Base-by-base conservation (phyloP, 805 yeast species). In the Yueomyces sp. region DNA sequence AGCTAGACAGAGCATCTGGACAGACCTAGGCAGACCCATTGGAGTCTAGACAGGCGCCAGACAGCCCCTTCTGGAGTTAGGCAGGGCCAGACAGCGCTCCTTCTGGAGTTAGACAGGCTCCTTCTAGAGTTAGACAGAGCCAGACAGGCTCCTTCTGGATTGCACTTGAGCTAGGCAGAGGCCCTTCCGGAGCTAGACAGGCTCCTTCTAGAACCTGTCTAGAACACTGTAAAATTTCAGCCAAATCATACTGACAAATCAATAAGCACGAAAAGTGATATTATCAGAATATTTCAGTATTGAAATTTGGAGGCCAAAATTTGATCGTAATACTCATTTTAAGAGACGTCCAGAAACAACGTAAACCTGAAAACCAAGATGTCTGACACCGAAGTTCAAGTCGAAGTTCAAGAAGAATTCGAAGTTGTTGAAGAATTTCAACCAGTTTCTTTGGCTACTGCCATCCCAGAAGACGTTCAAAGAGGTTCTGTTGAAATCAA, bases 391-490 rank as follows among this genome's bases (percentile, higher is more conserved):
- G 83, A 78, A 76, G 77, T 73, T 67, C 77, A 72, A 71, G 65
- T 55, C 52, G 72, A 73, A 70, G 65, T 54, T 52, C 73, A 73
- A 70, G 85, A 80, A 71, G 78, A 73, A 60, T 65, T 65, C 59
- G 72, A 66, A 58, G 84, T 81, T 68, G 84, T 83, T 68, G 81
- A 83, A 68, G 94, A 85, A 75, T 60, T 62, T 55, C 56, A 63
- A 52, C 83, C 82, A 68, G 79, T 73, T 60, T 82, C 76, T 71
- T 79, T 85, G 70, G 95, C 95, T 68, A 88, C 97, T 62, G 76
- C 90, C 64, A 87, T 92, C 68, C 97, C 98, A 73, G 86, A 81
- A 69, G 96, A 86, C 44, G 86, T 92, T 66, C 94, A 85, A 75
- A 83, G 80, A 68, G 96, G 95, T 73, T 86, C 90, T 70, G 81